Conservation (phyloP, 1,139 yeast species). For the Geotrichum restrictum region DNA sequence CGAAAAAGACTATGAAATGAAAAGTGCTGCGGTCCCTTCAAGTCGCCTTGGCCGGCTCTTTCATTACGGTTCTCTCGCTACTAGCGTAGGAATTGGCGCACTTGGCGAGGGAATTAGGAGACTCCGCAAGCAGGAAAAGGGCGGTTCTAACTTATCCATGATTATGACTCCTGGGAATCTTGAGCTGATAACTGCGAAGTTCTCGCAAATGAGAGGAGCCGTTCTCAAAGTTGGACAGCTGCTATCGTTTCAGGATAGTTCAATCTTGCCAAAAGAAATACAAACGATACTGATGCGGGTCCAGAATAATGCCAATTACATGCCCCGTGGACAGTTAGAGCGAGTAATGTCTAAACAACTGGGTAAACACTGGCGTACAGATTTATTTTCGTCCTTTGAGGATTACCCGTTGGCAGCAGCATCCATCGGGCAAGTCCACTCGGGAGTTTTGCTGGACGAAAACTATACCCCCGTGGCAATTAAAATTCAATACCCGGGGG, state of each 20-base stretch:
- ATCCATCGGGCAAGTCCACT: slow-evolving; percentile 94
- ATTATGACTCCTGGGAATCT: slow-evolving; percentile 77
- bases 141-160: slow-evolving; percentile 50
- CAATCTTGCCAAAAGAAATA: slow-evolving; percentile 78
- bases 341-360: slow-evolving; percentile 67
- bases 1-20: slow-evolving; percentile 45
- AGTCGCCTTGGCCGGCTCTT: slow-evolving; percentile 80
- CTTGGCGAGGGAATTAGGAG: slow-evolving; percentile 74
- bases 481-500: slow-evolving; percentile 98
- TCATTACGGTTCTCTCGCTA: slow-evolving; percentile 91
- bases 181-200: slow-evolving; percentile 80
- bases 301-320: slow-evolving; percentile 91
- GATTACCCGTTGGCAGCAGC: slow-evolving; percentile 96
- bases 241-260: slow-evolving; percentile 84
- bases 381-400: slow-evolving; percentile 66
- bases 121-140: slow-evolving; percentile 36
- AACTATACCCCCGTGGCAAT: slow-evolving; percentile 77
- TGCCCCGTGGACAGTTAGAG: slow-evolving; percentile 90
- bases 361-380: slow-evolving; percentile 73
- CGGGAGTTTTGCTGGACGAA: slow-evolving; percentile 55
- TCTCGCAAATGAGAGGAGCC: slow-evolving; percentile 96
- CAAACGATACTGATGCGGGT: slow-evolving; percentile 77
- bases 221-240: slow-evolving; percentile 94
- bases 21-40: slow-evolving; percentile 73
- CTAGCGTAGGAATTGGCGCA: slow-evolving; percentile 84